Evolutionary conservation across 768 basidiomycete species (phyloP), one percentile per base, ranked within the genome.

Genomic region (Tulasnella sp.): DNA sequence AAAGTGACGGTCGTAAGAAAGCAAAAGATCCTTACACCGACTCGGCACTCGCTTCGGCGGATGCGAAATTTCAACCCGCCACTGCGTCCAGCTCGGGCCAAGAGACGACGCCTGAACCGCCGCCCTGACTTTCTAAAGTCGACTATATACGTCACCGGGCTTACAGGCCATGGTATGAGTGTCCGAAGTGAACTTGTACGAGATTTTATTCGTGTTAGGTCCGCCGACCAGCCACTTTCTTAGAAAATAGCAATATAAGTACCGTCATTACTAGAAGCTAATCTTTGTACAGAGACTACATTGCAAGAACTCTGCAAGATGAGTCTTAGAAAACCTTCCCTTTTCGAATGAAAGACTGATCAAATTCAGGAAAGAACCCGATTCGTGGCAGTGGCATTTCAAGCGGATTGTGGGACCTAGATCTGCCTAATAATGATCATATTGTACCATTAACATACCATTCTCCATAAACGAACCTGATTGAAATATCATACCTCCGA

Each of bases 151-250:
- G 54, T 9, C 60, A 77, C 41, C 77, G 77, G 7, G 77, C 50
- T 0, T 77, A 77, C 50, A n/a, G 28, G 16, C 46, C 60, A 14
- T 77, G 77, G 77, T 54, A 77, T 31, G 77, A 77, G 31, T 9
- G 28, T 22, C 40, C n/a, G 50, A 20, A 3, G 18, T 77, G n/a
- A 22, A 48, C 31, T 42, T 77, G 41, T 48, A 77, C 58, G 41
- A 44, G 34, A 60, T 77, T 22, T 77, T n/a, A 28, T n/a, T 37
- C 37, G 37, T 37, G 37, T 37, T 37, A 37, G 37, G 37, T 37
- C 37, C 48, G 54, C 11, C 12, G 48, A 44, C 16, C 11, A 76
- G 28, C 77, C 77, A 16, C 77, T 77, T 28, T 3, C 48, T 18
- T 24, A 28, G 20, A 50, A 44, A 20, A 77, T 50, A 18, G 50